Evolutionary conservation across 176 grass and related monocot species (phyloP).

Genomic region (Phoenix roebelenii): DNA sequence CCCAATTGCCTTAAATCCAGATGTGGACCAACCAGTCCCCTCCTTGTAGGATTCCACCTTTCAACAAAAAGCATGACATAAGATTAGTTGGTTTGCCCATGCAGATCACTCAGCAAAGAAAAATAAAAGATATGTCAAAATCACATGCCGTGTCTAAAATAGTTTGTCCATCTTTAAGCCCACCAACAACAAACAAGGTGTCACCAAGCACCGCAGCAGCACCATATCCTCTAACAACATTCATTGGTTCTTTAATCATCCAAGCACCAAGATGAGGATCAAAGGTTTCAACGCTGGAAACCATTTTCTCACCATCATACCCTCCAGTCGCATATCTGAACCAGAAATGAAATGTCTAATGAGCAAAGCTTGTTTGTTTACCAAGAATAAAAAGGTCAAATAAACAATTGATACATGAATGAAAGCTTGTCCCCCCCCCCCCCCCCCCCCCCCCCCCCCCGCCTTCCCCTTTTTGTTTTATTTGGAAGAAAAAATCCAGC

Average conservation of each 20-base stretch:
- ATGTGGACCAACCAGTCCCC: slow-evolving; percentile 35
- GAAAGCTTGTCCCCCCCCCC: not conserved
- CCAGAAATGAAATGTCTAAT: not conserved
- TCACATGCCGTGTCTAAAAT: slow-evolving; percentile 39
- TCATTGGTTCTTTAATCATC: slow-evolving; percentile 41
- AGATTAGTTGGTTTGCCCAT: no score
- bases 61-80: not conserved
- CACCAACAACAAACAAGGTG: slow-evolving; percentile 46
- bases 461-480: not conserved
- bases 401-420: no score
- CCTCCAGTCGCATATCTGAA: slow-evolving; percentile 68
- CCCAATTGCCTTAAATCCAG: slow-evolving; percentile 32
- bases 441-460: no score
- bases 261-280: slow-evolving; percentile 53
- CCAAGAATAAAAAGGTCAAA: no score
- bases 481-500: not conserved
- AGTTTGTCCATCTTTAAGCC: slow-evolving; percentile 22
- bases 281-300: slow-evolving; percentile 56
- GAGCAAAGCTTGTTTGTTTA: no score
- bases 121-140: not conserved
- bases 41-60: slow-evolving; percentile 68
- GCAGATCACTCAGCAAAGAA: not conserved
- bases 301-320: slow-evolving; percentile 28
- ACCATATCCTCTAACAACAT: slow-evolving; percentile 44
- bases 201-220: slow-evolving; percentile 34